phyloP scores from a whole-genome alignment of 768 basidiomycete genomes.

The Mycena leptocephala region DNA sequence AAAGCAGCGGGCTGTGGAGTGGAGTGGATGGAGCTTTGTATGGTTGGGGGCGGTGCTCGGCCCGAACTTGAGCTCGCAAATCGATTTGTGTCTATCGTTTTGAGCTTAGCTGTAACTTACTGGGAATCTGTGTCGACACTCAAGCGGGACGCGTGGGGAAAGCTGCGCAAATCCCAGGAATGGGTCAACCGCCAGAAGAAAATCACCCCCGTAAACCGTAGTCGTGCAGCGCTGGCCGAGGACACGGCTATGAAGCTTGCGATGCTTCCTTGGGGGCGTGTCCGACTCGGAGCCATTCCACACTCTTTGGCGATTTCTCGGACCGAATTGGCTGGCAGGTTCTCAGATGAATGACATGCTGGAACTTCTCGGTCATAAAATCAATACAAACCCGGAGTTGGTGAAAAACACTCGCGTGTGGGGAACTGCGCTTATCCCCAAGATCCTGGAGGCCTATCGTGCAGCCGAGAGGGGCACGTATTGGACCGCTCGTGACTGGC shows the following conservation, averaged over 20 bases:
- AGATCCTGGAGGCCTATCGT: conserved; percentile 6
- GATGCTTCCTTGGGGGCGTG: neutral
- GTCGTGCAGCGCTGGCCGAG: neutral
- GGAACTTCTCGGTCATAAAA: conserved; percentile 5
- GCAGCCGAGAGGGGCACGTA: too few species aligned
- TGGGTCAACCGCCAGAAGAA: neutral
- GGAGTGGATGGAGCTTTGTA: too few species aligned
- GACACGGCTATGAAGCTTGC: neutral
- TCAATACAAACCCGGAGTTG: neutral
- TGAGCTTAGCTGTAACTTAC: neutral
- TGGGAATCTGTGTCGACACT: neutral
- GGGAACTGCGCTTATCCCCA: neutral
- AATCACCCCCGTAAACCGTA: neutral
- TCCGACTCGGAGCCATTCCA: neutral
- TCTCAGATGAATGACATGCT: conserved; percentile 24
- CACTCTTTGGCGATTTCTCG: neutral
- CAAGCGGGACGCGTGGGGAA: neutral
- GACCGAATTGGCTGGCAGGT: conserved; percentile 4
- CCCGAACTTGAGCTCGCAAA: neutral
- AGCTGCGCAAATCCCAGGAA: neutral
- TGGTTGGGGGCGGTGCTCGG: too few species aligned
- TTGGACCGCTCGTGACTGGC: too few species aligned
- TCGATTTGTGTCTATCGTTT: neutral
- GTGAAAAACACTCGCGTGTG: neutral
- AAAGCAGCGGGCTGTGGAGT: too few species aligned